Evolutionary conservation across 1,139 yeast genomes (phyloP).

Genomic region (Barnettozyma hawaiiensis): DNA sequence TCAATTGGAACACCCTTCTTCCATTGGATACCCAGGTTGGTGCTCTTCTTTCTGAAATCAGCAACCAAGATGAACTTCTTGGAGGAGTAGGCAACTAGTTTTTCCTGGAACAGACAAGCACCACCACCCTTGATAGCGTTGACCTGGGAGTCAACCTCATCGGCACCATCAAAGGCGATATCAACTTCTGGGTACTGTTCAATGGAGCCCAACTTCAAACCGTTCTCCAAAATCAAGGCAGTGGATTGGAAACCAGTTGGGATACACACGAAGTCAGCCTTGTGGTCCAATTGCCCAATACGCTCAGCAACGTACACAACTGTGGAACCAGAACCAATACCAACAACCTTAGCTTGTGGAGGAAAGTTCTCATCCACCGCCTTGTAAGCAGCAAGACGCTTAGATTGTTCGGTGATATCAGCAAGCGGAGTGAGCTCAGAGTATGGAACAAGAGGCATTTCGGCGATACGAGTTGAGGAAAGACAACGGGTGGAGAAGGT

Average conservation of each 20-base stretch:
- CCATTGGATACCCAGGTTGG: constrained; percentile 73
- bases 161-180: constrained; percentile 97
- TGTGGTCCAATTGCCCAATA: constrained; percentile 61
- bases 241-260: constrained; percentile 97
- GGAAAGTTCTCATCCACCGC: constrained; percentile 92
- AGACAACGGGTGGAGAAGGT: not conserved
- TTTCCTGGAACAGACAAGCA: constrained; percentile 95
- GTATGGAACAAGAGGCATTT: constrained; percentile 22
- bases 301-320: constrained; percentile 95
- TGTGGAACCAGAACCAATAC: constrained; percentile 96
- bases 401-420: constrained; percentile 39
- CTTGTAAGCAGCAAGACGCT: constrained; percentile 79
- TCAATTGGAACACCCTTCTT: constrained; percentile 91
- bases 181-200: constrained; percentile 80
- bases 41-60: constrained; percentile 76
- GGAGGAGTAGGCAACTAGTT: constrained; percentile 82
- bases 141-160: constrained; percentile 78
- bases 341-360: constrained; percentile 64
- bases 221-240: constrained; percentile 77
- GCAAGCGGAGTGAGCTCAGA: constrained; percentile 25
- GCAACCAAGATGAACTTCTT: constrained; percentile 81
- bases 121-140: constrained; percentile 98
- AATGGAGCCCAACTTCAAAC: constrained; percentile 69
- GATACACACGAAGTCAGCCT: constrained; percentile 63
- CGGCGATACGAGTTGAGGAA: not conserved